These are phyloP conservation scores for Tricholoma saponaceum DNA, from an alignment of 768 basidiomycete genomes.

Conservation along the genomic window DNA sequence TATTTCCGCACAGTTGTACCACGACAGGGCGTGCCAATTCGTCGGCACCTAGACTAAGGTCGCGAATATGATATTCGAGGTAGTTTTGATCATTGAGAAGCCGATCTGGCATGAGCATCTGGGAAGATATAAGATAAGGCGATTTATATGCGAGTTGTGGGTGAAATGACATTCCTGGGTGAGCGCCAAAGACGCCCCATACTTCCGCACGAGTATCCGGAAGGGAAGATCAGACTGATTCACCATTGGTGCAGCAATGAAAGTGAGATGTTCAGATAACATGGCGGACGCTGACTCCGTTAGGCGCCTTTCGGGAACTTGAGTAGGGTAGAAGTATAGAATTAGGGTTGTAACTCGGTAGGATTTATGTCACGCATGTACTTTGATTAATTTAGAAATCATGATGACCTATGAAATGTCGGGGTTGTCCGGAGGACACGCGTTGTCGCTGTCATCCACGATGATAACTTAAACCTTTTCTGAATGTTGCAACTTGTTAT, in stretches of 20 bases:
- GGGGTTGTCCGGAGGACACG: not conserved
- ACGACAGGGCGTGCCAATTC: conserved; percentile 46
- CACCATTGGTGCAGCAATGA: conserved; percentile 72
- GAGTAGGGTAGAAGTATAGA: too few species aligned
- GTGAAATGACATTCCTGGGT: conserved; percentile 42
- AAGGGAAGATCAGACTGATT: conserved; percentile 80
- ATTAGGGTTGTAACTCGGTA: not conserved
- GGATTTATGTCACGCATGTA: not conserved
- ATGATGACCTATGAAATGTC: not conserved
- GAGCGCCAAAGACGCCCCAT: conserved; percentile 66
- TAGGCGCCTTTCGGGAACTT: too few species aligned
- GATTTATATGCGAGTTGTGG: not conserved
- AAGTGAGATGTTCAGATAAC: conserved; percentile 28
- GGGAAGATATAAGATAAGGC: not conserved
- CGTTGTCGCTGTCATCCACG: not conserved
- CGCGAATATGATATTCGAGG: conserved; percentile 57
- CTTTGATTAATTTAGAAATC: not conserved
- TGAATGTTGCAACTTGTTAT: not conserved
- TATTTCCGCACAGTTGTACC: conserved; percentile 72
- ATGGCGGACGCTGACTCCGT: too few species aligned
- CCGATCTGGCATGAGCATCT: conserved; percentile 62
- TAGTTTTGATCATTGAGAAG: conserved; percentile 64
- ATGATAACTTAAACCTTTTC: not conserved
- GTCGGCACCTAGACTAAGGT: conserved; percentile 35
- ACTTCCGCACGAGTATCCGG: conserved; percentile 51